Base-by-base conservation (phyloP, 768 basidiomycete species). In the Lentinula sp. region DNA sequence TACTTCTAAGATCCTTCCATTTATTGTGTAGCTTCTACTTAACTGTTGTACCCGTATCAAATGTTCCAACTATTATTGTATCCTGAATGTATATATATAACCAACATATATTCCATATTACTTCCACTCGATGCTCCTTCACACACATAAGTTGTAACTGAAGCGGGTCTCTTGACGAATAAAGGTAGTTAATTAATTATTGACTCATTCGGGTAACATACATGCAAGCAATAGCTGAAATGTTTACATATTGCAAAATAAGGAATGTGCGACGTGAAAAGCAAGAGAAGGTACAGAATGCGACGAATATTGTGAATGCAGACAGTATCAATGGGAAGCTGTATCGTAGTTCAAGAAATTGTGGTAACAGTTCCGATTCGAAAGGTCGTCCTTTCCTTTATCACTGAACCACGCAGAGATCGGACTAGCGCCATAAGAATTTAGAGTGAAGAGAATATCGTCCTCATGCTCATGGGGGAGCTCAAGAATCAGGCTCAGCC, bases 401-500 rank as follows among this genome's bases (percentile, higher is more conserved):
- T 45, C 39, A 23, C 40, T 31, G 55, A 56, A 56, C 55, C 55
- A 43, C 1, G 28, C 23, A 1, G 39, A 56, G 9, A 31, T 42
- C 10, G 21, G 35, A 39, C 32, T 54, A 54, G 35, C 5, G n/a
- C 39, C 40, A 32, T 43, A 21, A 2, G 23, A 10, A 10, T 56
- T 21, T 13, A 18, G 13, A 51, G 28, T 28, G 5, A 16, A 10
- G n/a, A 23, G 16, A 5, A 23, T 53, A 21, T 32, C 52, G 32
- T 16, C 55, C 21, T 56, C 55, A 13, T 18, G 48, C 16, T 60
- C 59, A 52, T 37, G 50, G 5, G 59, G 59, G 2, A 52, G n/a
- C 40, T 60, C 59, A 15, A 60, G 49, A 42, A 60, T 60, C 32
- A 60, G n/a, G 28, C 59, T 60, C n/a, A 60, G 50, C 37, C 59